Evolutionary conservation across 2,329 filamentous ascomycete species (phyloP), one percentile per base, ranked within the genome.

Genomic region (Xenoacremonium recifei): DNA sequence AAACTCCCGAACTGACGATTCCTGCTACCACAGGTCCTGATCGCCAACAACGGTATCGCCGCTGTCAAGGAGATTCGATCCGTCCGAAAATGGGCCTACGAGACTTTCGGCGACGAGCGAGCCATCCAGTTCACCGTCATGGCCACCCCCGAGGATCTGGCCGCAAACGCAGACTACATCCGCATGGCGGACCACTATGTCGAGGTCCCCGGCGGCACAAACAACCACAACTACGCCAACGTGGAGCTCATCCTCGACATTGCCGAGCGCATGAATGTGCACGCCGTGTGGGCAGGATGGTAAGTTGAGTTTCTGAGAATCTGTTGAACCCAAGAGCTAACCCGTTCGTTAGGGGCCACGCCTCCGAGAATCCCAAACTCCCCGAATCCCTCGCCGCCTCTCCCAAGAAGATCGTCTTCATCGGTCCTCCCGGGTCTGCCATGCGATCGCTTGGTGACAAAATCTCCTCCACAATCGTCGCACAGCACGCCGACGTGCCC

Each of bases 221-320:
- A 99, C 76, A 99, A 99, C 80, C 96, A 99, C 84, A 99, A 99
- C 72, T 99, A 99, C 71, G 93, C 93, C 72, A 99, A 99, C 67
- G 93, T 99, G 47, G 93, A 99, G 75, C 79, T 99, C 65, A 99
- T 99, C 69, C 93, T 99, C 54, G 93, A 99, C 74, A 84, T 99
- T 65, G 93, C 93, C 19, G 93, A 99, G 78, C 89, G 93, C 50
- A 97, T 96, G 90, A 83, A 92, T 59, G 93, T 99, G 47, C 93
- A 99, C 63, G 93, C 93, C 45, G 93, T 99, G 13, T 99, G 93
- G 93, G 93, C 93, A 58, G 93, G 93, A 77, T 99, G 93, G 91
- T 93, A 71, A 76, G 85, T 60, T 20, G 6, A 16, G 16, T 13
- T 21, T 25, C 37, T 18, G 19, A 27, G 35, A 13, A 17, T 13